phyloP scores from a whole-genome alignment of 148 eudicot species.

The Vaccinium corymbosum region DNA sequence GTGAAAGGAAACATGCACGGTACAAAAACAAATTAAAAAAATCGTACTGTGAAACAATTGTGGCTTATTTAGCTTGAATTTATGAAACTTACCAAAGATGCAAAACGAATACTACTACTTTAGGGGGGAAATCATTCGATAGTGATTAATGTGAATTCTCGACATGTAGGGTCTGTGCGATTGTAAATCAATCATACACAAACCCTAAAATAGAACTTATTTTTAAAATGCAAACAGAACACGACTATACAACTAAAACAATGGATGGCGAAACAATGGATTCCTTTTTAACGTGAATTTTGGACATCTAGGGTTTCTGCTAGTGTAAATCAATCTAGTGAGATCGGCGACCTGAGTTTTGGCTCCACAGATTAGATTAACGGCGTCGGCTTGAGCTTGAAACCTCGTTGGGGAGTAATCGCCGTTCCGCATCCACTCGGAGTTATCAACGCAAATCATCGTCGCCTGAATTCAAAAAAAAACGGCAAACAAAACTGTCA shows the following conservation, averaged over 20 bases:
- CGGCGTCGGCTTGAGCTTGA: slow-evolving; percentile 93
- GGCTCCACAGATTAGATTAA: slow-evolving; percentile 92
- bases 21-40: neutral
- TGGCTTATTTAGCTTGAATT: neutral
- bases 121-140: neutral
- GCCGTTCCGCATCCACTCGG: slow-evolving; percentile 98
- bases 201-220: neutral
- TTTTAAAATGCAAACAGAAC: neutral
- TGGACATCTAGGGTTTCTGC: neutral
- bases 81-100: neutral
- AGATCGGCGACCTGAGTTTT: slow-evolving; percentile 69
- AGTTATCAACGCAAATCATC: slow-evolving; percentile 93
- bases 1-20: neutral
- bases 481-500: neutral
- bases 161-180: neutral
- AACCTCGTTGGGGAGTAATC: slow-evolving; percentile 79
- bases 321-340: neutral
- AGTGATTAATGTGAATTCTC: neutral
- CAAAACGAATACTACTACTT: neutral
- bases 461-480: slow-evolving; percentile 56
- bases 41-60: neutral
- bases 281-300: neutral
- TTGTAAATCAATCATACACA: neutral
- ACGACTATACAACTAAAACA: neutral
- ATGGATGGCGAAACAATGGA: neutral